Evolutionary conservation across 805 yeast genomes (phyloP), one percentile per base, ranked within the genome.

Genomic region (Candida schatavii): DNA sequence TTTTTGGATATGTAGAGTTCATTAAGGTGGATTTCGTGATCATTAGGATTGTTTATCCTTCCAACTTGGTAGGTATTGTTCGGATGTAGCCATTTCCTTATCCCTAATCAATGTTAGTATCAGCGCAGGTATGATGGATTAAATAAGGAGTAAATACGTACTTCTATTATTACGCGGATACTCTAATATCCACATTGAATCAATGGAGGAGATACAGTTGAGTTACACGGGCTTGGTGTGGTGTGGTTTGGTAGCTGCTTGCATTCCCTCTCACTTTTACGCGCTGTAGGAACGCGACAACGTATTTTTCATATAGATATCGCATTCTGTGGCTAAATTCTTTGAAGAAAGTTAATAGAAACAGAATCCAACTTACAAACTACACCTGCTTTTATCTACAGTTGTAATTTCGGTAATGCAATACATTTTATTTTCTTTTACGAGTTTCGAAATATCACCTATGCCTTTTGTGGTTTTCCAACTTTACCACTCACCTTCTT

Each of bases 401-500:
- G n/a, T n/a, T n/a, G n/a, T n/a, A n/a, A n/a, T n/a, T n/a, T n/a
- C n/a, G n/a, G n/a, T 23, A 23, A 23, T 23, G 27, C 27, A 7
- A 43, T 31, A 39, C 37, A 15, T 28, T 18, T 38, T 35, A 41
- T 37, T 32, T 43, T 38, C 19, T 39, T 29, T 13, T 29, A 13
- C 32, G 17, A 13, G 20, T 31, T 31, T n/a, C n/a, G n/a, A n/a
- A n/a, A n/a, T n/a, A n/a, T n/a, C n/a, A 13, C 5, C 19, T 31
- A 31, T 17, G 18, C 35, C 37, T 36, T 49, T 25, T 23, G 42
- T 26, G 46, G 49, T 46, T 55, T 57, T 17, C 46, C 37, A 33
- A 56, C 50, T 46, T 54, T 57, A 37, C 41, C 45, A 41, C 39
- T 26, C 42, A 44, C 45, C 45, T 46, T 49, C 36, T 35, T 44